Evolutionary conservation across 441 rosid genomes (phyloP).

Genomic region (Croton setiger): DNA sequence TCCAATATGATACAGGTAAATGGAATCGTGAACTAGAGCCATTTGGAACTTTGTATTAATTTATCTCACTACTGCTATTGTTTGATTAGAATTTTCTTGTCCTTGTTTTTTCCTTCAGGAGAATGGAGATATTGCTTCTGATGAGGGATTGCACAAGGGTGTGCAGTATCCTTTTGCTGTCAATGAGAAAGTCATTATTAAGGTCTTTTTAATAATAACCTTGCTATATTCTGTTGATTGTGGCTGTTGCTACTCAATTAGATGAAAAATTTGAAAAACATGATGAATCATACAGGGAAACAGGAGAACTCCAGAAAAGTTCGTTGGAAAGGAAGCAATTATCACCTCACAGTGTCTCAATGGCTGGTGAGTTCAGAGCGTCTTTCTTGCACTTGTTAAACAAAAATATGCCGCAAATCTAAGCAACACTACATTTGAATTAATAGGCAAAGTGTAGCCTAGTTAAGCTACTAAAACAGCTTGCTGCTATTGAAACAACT

Average conservation of each 20-base stretch:
- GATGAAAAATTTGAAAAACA: conserved; percentile 14
- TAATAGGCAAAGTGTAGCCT: no score
- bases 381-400: neutral
- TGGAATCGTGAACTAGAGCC: no score
- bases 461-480: no score
- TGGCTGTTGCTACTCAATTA: conserved; percentile 12
- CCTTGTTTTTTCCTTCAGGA: conserved; percentile 41
- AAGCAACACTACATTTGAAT: neutral
- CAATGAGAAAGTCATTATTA: conserved; percentile 88
- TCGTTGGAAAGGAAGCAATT: conserved; percentile 93
- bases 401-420: neutral
- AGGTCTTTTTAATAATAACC: conserved; percentile 37
- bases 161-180: conserved; percentile 89
- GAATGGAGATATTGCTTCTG: conserved; percentile 64
- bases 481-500: no score
- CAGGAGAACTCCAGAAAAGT: conserved; percentile 86
- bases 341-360: conserved; percentile 96
- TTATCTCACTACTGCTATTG: neutral
- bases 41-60: neutral
- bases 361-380: conserved; percentile 74
- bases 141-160: conserved; percentile 61
- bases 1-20: no score
- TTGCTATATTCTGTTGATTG: conserved; percentile 9
- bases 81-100: neutral
- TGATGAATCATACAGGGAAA: conserved; percentile 64